Evolutionary conservation across 495 filamentous ascomycete species (phyloP), one percentile per base, ranked within the genome.

Genomic region (Xylaria intraflava): DNA sequence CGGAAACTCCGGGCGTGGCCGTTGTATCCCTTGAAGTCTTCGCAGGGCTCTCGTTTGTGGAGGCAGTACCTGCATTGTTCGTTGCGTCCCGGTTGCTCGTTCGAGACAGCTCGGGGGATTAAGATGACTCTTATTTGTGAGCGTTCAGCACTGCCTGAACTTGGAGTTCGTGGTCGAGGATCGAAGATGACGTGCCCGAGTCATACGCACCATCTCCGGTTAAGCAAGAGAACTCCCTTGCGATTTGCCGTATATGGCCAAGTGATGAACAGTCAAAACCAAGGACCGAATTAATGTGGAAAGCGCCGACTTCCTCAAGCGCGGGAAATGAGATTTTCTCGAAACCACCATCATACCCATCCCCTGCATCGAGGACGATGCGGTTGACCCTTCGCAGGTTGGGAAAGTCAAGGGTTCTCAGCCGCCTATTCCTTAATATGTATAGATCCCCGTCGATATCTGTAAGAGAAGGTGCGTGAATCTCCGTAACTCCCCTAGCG

Each of bases 261-360:
- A 51, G 36, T 22, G 16, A 31, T n/a, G 36, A 42, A 38, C 49
- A 51, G 36, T 41, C 29, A 26, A 51, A 43, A 7, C 5, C 6
- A 17, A 20, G n/a, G 1, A 26, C 36, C 0, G 16, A 49, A 14
- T 29, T n/a, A 2, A 51, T 8, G 5, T 23, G 38, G 39, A 51
- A 51, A 30, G 23, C 1, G 11, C 29, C 38, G 22, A 51, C 49
- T 43, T 43, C 27, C 19, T 51, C 49, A 8, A 51, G 49, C 7
- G 23, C n/a, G 1, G 49, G 49, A 20, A 51, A 51, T 2, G 17
- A 9, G 11, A 43, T 22, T 6, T 30, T 41, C 17, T 41, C 4
- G 6, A 51, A 42, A 31, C 36, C 38, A 16, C 23, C 22, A 41
- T 29, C 0, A 0, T 14, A 7, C 9, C 1, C 27, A 8, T 41